phyloP scores from a whole-genome alignment of 306 rosid species.

The Nissolia schottii region DNA sequence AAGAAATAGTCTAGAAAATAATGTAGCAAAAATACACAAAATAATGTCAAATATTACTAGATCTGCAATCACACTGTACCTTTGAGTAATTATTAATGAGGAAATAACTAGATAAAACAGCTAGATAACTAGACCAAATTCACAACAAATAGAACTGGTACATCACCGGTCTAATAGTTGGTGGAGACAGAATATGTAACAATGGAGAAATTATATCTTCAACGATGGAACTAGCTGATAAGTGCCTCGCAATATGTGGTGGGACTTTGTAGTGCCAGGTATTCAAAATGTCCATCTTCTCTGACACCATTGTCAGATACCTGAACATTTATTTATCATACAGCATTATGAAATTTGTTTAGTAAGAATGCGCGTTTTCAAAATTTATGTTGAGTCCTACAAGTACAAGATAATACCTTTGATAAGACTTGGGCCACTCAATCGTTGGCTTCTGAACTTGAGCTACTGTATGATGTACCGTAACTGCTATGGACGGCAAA shows the following conservation, averaged over 20 bases:
- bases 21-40: background rate
- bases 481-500: constrained; percentile 59
- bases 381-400: constrained; percentile 20
- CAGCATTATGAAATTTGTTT: constrained; percentile 8
- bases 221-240: constrained; percentile 62
- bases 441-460: constrained; percentile 90
- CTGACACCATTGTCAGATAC: constrained; percentile 54
- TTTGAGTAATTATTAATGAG: background rate
- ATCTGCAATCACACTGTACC: background rate
- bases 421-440: constrained; percentile 89
- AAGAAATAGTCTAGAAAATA: background rate
- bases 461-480: constrained; percentile 63
- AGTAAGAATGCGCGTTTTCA: background rate
- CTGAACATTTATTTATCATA: constrained; percentile 40
- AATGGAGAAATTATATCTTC: constrained; percentile 80
- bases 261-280: constrained; percentile 72
- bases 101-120: background rate
- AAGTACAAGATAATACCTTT: constrained; percentile 51
- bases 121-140: background rate
- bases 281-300: constrained; percentile 66
- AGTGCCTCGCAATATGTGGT: constrained; percentile 68
- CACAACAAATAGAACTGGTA: constrained; percentile 17
- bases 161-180: constrained; percentile 74
- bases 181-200: constrained; percentile 81
- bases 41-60: background rate